Percentiles rank a stretch among this genome's conserved stretches.
phyloP scores from a whole-genome alignment of 2,329 filamentous ascomycete genomes.

The Fusarium luffae region DNA sequence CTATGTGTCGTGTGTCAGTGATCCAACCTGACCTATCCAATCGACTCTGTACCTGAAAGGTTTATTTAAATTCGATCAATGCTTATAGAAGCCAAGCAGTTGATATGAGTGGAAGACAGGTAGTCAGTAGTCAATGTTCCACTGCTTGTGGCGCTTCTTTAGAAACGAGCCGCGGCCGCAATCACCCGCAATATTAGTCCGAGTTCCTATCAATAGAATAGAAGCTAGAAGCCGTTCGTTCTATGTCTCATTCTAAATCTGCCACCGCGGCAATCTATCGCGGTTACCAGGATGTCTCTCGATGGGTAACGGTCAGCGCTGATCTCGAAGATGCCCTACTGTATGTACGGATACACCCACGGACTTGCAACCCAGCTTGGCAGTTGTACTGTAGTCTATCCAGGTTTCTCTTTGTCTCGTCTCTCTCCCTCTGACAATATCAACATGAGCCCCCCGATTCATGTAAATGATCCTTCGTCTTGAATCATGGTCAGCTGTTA shows the following conservation, averaged over 20 bases:
- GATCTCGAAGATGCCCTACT: slow-evolving; percentile 10
- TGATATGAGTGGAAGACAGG: neutral
- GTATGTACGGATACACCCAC: neutral
- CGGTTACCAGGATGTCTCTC: slow-evolving; percentile 12
- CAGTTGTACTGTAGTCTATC: slow-evolving; percentile 7
- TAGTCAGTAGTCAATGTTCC: slow-evolving; percentile 21
- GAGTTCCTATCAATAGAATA: neutral
- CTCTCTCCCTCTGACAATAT: neutral
- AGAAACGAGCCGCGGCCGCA: neutral
- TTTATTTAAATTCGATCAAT: slow-evolving; percentile 13
- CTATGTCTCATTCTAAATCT: slow-evolving; percentile 14
- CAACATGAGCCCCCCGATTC: slow-evolving; percentile 41
- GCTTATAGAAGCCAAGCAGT: slow-evolving; percentile 4
- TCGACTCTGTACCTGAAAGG: slow-evolving; percentile 13
- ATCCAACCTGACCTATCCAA: neutral
- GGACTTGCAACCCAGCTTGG: slow-evolving; percentile 16
- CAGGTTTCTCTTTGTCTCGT: neutral
- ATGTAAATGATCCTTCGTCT: slow-evolving; percentile 41
- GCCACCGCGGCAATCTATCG: slow-evolving; percentile 23
- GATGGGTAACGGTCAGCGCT: slow-evolving; percentile 23
- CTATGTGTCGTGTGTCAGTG: slow-evolving; percentile 40
- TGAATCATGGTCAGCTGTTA: slow-evolving; percentile 27
- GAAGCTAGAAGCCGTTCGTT: neutral
- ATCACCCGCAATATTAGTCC: neutral
- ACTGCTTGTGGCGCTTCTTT: slow-evolving; percentile 16